These are phyloP conservation scores for Chlorella sp. DNA, from an alignment of 139 green algal genomes.

Conservation along the genomic window DNA sequence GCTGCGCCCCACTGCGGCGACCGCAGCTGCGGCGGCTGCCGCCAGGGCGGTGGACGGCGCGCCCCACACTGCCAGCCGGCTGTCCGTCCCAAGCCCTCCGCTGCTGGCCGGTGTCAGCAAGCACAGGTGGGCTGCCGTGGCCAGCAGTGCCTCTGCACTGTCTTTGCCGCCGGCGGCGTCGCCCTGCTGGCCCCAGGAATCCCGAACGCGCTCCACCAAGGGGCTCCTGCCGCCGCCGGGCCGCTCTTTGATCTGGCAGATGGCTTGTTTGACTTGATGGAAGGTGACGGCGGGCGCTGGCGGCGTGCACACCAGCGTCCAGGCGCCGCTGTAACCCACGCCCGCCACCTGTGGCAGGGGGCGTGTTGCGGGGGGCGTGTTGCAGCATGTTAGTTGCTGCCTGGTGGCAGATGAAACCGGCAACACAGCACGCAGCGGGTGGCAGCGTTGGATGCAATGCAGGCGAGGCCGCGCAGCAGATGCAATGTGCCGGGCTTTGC, in stretches of 20 bases:
- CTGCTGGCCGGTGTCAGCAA: background rate
- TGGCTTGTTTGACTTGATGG: background rate
- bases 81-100: background rate
- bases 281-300: background rate
- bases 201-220: background rate
- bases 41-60: background rate
- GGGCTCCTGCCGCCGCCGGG: background rate
- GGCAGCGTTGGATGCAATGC: too few species aligned
- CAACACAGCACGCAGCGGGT: background rate
- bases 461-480: too few species aligned
- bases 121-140: too few species aligned
- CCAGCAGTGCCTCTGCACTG: too few species aligned
- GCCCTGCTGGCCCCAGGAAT: background rate
- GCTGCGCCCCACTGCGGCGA: background rate
- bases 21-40: background rate
- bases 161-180: background rate
- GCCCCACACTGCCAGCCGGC: background rate
- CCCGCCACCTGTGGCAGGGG: background rate
- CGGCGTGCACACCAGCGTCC: background rate
- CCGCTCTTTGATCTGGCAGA: background rate
- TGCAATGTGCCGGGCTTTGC: too few species aligned
- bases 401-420: too few species aligned
- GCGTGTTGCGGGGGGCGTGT: too few species aligned
- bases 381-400: too few species aligned
- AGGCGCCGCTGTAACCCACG: background rate